Evolutionary conservation across 768 basidiomycete genomes (phyloP).

Genomic region (Tylopilus vinaceipallidus): DNA sequence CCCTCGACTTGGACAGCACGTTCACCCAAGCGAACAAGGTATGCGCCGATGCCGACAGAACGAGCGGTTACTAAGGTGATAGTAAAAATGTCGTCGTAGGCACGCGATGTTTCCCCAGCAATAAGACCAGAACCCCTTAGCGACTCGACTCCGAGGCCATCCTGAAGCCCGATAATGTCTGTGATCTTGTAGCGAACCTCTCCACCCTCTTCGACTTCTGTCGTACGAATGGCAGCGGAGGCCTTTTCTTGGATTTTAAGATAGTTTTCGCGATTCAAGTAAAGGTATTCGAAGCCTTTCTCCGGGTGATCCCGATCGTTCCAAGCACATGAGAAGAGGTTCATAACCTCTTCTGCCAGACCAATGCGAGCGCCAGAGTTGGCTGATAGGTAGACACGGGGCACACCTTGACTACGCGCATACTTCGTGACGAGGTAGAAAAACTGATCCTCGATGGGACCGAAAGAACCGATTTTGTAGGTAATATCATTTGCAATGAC

Average conservation of each 20-base stretch:
- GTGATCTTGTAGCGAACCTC: slow-evolving; percentile 93
- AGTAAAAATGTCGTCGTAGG: slow-evolving; percentile 99
- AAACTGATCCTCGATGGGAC: slow-evolving; percentile 93
- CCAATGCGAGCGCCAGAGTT: slow-evolving; percentile 99
- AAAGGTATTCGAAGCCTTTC: slow-evolving; percentile 95
- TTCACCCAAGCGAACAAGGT: slow-evolving; percentile 96
- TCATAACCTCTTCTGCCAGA: slow-evolving; percentile 87
- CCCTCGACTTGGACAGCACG: slow-evolving; percentile 98
- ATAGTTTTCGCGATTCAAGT: slow-evolving; percentile 90
- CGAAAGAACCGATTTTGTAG: slow-evolving; percentile 97
- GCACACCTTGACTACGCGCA: slow-evolving; percentile 83
- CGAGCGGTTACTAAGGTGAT: slow-evolving; percentile 98
- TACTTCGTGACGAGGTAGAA: slow-evolving; percentile 95
- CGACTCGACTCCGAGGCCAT: slow-evolving; percentile 96
- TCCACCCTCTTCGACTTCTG: slow-evolving; percentile 81
- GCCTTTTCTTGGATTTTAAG: slow-evolving; percentile 89
- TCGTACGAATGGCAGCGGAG: slow-evolving; percentile 69
- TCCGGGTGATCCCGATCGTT: slow-evolving; percentile 77
- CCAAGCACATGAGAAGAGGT: slow-evolving; percentile 91
- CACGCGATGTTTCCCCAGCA: slow-evolving; percentile 96
- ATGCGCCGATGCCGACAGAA: slow-evolving; percentile 98
- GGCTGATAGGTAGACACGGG: slow-evolving; percentile 96
- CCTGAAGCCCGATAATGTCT: slow-evolving; percentile 94
- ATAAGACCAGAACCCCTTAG: slow-evolving; percentile 96
- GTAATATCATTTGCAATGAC: slow-evolving; percentile 98